Evolutionary conservation across 495 filamentous ascomycete genomes (phyloP).

Genomic region (Venustampulla echinocandica): DNA sequence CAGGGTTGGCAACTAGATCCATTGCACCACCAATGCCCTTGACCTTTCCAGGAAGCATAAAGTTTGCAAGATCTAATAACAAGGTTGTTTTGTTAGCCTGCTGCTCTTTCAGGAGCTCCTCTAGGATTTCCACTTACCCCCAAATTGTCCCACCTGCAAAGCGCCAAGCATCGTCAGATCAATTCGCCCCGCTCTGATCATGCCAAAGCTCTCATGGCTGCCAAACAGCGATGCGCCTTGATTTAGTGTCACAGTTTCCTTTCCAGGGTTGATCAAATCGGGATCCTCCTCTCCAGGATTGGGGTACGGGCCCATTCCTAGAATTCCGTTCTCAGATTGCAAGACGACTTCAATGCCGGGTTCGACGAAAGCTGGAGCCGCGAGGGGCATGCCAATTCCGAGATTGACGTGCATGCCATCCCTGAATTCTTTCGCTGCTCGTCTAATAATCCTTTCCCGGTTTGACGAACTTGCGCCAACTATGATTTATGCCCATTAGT

Average conservation of each 20-base stretch:
- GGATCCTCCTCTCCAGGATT: slow-evolving; percentile 17
- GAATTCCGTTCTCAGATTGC: slow-evolving; percentile 19
- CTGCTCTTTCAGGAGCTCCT: no score
- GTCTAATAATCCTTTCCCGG: slow-evolving; percentile 15
- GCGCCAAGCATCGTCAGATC: slow-evolving; percentile 19
- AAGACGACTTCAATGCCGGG: slow-evolving; percentile 14
- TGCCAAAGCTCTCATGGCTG: slow-evolving; percentile 20
- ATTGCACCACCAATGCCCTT: slow-evolving; percentile 21
- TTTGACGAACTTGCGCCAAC: slow-evolving; percentile 1
- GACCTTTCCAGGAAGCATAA: slow-evolving; percentile 21
- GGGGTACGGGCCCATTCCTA: slow-evolving; percentile 16
- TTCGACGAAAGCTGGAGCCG: slow-evolving; percentile 12
- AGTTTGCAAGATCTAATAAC: slow-evolving; percentile 15
- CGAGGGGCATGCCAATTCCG: slow-evolving; percentile 19
- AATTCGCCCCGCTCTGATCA: slow-evolving; percentile 14
- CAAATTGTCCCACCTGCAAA: slow-evolving; percentile 14
- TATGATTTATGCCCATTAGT: no score
- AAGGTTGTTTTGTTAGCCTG: background rate
- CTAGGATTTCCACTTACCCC: slow-evolving; percentile 11
- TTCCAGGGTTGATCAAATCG: slow-evolving; percentile 19
- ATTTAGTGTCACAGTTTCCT: slow-evolving; percentile 16
- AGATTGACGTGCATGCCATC: slow-evolving; percentile 19
- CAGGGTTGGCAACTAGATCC: slow-evolving; percentile 18
- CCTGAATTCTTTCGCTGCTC: slow-evolving; percentile 17
- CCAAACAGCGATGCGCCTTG: slow-evolving; percentile 15